A percentile compares a stretch with the other conserved stretches of the same genome.
Conservation (phyloP, 1,284 basidiomycete genomes). For the Melampsora americana region DNA sequence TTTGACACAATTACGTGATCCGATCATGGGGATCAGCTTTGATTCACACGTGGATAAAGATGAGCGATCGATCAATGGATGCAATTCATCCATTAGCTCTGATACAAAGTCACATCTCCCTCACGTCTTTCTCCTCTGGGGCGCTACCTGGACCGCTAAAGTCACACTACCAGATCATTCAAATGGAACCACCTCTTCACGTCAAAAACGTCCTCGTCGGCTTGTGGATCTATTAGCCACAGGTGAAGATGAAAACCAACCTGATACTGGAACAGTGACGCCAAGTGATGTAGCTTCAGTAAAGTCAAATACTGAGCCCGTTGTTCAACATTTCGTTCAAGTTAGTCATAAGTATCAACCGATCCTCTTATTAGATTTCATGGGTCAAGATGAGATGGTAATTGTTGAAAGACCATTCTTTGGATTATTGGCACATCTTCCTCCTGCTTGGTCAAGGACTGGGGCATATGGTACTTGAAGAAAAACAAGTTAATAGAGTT, state of each 20-base stretch:
- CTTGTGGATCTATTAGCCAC: not conserved
- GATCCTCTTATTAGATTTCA: not conserved
- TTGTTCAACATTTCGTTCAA: not conserved
- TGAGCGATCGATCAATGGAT: not conserved
- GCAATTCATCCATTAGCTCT: not conserved
- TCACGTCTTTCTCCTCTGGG: conserved; percentile 12
- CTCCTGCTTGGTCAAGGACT: conserved; percentile 12
- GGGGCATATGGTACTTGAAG: conserved; percentile 21
- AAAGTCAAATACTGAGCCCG: not conserved
- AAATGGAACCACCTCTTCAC: not conserved
- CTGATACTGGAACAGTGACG: not conserved
- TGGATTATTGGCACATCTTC: not conserved
- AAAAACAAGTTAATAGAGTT: not conserved
- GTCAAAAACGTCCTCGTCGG: conserved; percentile 5
- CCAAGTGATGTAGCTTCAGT: not conserved
- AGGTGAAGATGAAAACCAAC: not conserved
- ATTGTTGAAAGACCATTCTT: conserved; percentile 33
- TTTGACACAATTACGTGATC: conserved; percentile 11
- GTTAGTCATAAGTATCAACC: conserved; percentile 17
- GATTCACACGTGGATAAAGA: not conserved
- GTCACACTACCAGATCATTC: not conserved
- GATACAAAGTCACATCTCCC: not conserved
- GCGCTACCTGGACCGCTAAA: conserved; percentile 9
- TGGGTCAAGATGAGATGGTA: not conserved
- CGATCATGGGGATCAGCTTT: conserved; percentile 39